Conservation (phyloP, 208 protist species). For the Plasmodiophora brassicae region DNA sequence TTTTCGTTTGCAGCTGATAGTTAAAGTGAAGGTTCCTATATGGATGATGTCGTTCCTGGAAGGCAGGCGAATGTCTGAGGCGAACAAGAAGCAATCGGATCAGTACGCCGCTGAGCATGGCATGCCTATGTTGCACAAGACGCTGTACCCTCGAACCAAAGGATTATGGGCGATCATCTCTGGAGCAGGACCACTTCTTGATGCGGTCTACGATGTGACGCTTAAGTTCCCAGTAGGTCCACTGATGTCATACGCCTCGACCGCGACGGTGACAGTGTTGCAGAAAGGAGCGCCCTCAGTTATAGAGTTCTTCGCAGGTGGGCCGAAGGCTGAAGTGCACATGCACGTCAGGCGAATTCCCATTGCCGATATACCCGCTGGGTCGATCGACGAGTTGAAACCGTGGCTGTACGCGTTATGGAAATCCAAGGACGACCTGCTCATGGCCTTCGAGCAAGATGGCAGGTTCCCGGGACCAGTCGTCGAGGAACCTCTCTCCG, state of each 20-base stretch:
- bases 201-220: neutral
- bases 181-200: neutral
- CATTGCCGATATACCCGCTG: neutral
- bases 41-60: neutral
- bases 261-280: neutral
- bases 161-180: neutral
- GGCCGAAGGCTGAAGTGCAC: neutral
- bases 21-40: neutral
- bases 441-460: neutral
- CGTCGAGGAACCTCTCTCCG: neutral
- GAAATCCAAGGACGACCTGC: neutral
- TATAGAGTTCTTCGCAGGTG: neutral
- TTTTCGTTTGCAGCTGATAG: neutral
- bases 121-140: neutral
- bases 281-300: neutral
- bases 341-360: neutral
- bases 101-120: neutral
- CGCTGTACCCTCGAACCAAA: neutral
- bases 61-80: neutral
- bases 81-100: neutral
- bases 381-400: neutral
- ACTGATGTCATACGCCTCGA: neutral
- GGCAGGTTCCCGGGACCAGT: neutral
- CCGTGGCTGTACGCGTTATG: neutral
- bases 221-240: neutral